Percentiles rank a stretch among this genome's conserved stretches.
Evolutionary conservation across 768 basidiomycete species (phyloP).

Genomic region (Tremella mesenterica): DNA sequence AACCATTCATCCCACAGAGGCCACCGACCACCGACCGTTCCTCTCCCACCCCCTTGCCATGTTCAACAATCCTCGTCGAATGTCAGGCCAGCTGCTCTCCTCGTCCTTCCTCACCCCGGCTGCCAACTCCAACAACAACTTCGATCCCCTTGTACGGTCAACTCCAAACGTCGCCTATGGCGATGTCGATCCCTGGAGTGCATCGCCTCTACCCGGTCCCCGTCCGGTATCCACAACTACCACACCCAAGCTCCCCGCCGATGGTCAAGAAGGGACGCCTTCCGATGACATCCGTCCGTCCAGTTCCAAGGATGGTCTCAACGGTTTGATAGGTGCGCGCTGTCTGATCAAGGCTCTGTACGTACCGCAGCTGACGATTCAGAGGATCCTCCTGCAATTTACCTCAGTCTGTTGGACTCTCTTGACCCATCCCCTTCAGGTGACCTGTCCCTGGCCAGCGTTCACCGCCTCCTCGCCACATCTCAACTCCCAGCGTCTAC

Average conservation of each 20-base stretch:
- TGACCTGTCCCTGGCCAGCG: slow-evolving; percentile 70
- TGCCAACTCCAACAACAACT: slow-evolving; percentile 5
- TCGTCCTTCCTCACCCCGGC: slow-evolving; percentile 23
- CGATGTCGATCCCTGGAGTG: slow-evolving; percentile 44
- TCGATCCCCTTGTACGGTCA: slow-evolving; percentile 32
- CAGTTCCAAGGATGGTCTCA: slow-evolving; percentile 5
- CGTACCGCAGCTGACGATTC: slow-evolving; percentile 43
- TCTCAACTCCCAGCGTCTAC: slow-evolving; percentile 71
- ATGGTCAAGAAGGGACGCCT: slow-evolving; percentile 9
- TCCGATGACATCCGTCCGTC: neutral
- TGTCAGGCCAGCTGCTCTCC: slow-evolving; percentile 12
- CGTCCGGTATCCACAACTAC: slow-evolving; percentile 13
- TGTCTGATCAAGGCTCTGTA: neutral
- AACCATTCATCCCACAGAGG: too few relatives aligned
- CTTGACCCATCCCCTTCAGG: slow-evolving; percentile 65
- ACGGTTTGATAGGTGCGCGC: slow-evolving; percentile 15
- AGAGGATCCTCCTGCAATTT: slow-evolving; percentile 69
- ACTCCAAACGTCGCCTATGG: slow-evolving; percentile 15
- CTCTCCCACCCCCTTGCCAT: slow-evolving; percentile 5
- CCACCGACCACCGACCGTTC: too few relatives aligned
- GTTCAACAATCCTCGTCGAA: slow-evolving; percentile 38
- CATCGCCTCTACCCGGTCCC: slow-evolving; percentile 34
- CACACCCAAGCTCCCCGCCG: slow-evolving; percentile 14
- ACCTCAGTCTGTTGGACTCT: slow-evolving; percentile 62
- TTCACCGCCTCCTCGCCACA: slow-evolving; percentile 70